Percentiles rank a stretch among this genome's conserved stretches.
Conservation (phyloP, 1,284 basidiomycete genomes). For the Pyrrhoderma lamaoense region DNA sequence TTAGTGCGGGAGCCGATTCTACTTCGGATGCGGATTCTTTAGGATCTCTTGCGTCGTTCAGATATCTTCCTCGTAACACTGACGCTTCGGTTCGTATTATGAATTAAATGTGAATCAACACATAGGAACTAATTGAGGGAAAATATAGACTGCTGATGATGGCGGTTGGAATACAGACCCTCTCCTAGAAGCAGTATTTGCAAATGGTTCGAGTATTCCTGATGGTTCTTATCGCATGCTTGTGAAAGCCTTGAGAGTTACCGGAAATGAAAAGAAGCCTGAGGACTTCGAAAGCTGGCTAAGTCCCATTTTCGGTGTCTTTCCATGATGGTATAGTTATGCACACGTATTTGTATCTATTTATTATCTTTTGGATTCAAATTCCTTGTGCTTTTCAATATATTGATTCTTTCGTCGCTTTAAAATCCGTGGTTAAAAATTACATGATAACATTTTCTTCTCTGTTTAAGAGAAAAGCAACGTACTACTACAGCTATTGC, state of each 20-base stretch:
- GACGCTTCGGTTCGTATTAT: slow-evolving; percentile 26
- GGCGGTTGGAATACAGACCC: slow-evolving; percentile 34
- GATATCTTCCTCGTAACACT: slow-evolving; percentile 33
- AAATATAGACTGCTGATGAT: slow-evolving; percentile 25
- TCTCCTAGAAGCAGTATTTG: slow-evolving; percentile 36
- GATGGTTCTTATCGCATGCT: slow-evolving; percentile 56
- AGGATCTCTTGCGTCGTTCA: slow-evolving; percentile 32
- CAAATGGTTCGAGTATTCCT: slow-evolving; percentile 52
- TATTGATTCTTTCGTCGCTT: too few species aligned
- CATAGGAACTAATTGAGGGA: slow-evolving; percentile 15
- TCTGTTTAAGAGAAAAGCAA: too few species aligned
- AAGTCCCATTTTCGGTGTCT: slow-evolving; percentile 32
- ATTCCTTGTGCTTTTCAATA: too few species aligned
- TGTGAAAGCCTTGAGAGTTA: slow-evolving; percentile 51
- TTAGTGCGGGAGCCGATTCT: slow-evolving; percentile 27
- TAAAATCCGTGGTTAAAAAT: too few species aligned
- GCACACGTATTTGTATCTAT: too few species aligned
- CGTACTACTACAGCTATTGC: too few species aligned
- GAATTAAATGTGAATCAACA: slow-evolving; percentile 16
- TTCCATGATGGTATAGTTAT: neutral
- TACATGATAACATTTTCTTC: too few species aligned
- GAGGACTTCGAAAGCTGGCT: slow-evolving; percentile 55
- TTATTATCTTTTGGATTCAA: too few species aligned
- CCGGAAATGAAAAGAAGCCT: slow-evolving; percentile 44
- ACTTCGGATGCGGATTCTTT: slow-evolving; percentile 29